phyloP scores from a whole-genome alignment of 2,329 filamentous ascomycete genomes.

The Exophiala aquamarina region DNA sequence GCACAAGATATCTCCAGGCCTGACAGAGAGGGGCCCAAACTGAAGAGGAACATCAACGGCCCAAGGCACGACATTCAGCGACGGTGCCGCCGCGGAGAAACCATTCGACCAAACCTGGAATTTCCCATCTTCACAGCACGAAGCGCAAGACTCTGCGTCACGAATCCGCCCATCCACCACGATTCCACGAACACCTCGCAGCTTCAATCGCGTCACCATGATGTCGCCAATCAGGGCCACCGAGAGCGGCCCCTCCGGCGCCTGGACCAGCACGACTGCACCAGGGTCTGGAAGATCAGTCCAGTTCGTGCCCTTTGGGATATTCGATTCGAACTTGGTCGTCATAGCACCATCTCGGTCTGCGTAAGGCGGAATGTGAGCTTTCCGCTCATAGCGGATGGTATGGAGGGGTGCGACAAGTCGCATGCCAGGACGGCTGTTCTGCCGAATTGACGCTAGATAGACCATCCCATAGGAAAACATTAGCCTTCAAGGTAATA shows the following conservation, averaged over 20 bases:
- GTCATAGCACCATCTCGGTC: neutral
- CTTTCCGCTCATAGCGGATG: neutral
- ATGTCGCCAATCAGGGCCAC: conserved; percentile 4
- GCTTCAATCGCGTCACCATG: conserved; percentile 1
- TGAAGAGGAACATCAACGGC: conserved; percentile 1
- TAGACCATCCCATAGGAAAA: too few relatives aligned
- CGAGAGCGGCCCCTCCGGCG: conserved; percentile 1
- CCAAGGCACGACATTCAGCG: conserved; percentile 3
- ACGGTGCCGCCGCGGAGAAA: conserved; percentile 4
- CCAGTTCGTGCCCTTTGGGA: conserved; percentile 3
- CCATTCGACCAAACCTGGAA: conserved; percentile 6
- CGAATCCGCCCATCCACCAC: conserved; percentile 6
- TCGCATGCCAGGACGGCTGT: neutral
- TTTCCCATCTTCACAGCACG: neutral
- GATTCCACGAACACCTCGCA: neutral
- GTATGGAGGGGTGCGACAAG: conserved; percentile 1
- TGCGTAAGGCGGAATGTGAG: neutral
- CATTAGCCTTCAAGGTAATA: too few relatives aligned
- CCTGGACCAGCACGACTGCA: conserved; percentile 3
- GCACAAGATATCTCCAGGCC: conserved; percentile 6
- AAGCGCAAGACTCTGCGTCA: neutral
- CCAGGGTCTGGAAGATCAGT: neutral
- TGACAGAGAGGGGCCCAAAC: neutral
- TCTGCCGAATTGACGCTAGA: too few relatives aligned
- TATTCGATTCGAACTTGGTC: conserved; percentile 2